Evolutionary conservation across 805 yeast genomes (phyloP), one percentile per base, ranked within the genome.

Genomic region (Lipomyces mesembrius): DNA sequence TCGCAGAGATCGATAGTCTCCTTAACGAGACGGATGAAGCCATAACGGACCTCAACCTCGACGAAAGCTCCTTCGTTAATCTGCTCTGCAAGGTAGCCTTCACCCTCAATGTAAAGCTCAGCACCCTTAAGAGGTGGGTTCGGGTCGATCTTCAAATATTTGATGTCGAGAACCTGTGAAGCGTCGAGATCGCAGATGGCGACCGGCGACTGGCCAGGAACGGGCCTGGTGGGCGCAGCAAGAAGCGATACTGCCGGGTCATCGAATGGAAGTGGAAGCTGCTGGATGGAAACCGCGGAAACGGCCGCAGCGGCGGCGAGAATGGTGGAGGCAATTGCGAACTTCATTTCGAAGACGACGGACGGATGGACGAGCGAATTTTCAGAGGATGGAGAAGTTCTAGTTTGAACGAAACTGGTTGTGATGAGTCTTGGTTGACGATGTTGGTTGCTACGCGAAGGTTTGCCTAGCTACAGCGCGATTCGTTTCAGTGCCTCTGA

Each of bases 1-100:
- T 92, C 97, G 79, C 99, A 95, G 69, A 95, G 82, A 77, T 95
- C 98, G 77, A 88, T 90, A n/a, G 96, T 91, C 77, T 92, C 94
- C 73, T 91, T 89, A 62, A 95, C 80, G 65, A 95, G 83, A 73
- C 90, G 90, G 79, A 95, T 93, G 80, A 90, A 93, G 5, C 98
- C 99, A 75, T 92, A 89, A 71, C 90, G 85, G 25, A 95, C 98
- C 72, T 92, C 96, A 35, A 95, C 94, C 72, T 93, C 97, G 60
- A 95, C 96, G 74, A 93, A 95, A 0, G 98, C 91, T 43, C 99
- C 99, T 22, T 91, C 94, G 35, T 77, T 85, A 49, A 95, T 80
- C 8, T 81, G 81, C 60, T 83, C 76, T 27, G 80, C 67, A 61
- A 94, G 79, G 49, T 76, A 76, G 2, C 97, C 99, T 4, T 81